A percentile compares a stretch with the other conserved stretches of the same genome.
These are phyloP conservation scores for Backusella tarrabulga DNA, from an alignment of 192 early-diverging fungal species.

Conservation along the genomic window DNA sequence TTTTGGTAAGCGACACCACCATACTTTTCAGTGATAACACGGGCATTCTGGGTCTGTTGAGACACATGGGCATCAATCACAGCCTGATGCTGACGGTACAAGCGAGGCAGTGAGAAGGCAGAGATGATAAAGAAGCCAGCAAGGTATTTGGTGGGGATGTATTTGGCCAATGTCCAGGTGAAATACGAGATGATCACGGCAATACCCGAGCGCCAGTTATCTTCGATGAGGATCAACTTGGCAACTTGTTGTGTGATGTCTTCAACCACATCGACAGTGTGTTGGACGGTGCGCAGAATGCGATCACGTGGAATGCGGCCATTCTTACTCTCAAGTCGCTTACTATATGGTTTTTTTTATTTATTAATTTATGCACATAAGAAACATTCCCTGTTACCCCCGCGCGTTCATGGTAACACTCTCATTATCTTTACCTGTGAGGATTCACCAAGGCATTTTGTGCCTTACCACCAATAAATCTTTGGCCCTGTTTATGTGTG, in stretches of 20 bases:
- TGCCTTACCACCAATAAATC: conserved; percentile 16
- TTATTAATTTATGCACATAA: neutral
- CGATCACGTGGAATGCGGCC: conserved; percentile 25
- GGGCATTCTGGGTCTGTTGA: conserved; percentile 17
- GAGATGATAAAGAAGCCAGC: conserved; percentile 17
- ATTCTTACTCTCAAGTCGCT: conserved; percentile 15
- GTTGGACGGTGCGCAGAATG: conserved; percentile 12
- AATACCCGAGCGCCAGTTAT: conserved; percentile 16
- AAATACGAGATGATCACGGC: conserved; percentile 12
- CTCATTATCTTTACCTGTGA: conserved; percentile 21
- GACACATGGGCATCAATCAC: conserved; percentile 28
- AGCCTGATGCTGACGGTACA: conserved; percentile 30
- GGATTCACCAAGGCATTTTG: conserved; percentile 18
- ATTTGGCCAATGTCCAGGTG: conserved; percentile 30
- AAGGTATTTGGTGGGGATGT: conserved; percentile 28
- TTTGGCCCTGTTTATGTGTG: conserved; percentile 19
- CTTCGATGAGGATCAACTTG: conserved; percentile 29
- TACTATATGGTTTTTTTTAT: neutral
- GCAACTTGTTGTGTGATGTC: conserved; percentile 20
- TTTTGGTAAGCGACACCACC: conserved; percentile 23
- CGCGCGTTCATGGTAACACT: neutral
- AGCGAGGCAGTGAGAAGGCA: conserved; percentile 22
- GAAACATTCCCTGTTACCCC: neutral
- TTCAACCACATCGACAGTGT: conserved; percentile 28
- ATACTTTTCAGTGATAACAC: conserved; percentile 17